Conservation (phyloP, 257 asterid species). For the Galeopsis tetrahit region DNA sequence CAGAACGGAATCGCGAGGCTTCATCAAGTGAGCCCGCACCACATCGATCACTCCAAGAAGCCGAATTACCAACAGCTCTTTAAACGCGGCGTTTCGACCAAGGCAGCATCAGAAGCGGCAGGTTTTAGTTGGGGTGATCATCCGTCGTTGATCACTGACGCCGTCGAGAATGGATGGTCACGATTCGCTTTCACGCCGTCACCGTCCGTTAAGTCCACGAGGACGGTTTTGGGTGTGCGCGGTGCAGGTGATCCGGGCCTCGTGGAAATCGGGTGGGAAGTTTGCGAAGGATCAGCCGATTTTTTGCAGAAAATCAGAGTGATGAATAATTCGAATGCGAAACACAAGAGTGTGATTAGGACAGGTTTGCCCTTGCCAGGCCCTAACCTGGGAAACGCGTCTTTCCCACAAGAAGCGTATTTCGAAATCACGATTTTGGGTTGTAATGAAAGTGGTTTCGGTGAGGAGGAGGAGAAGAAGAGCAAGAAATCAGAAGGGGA, state of each 20-base stretch:
- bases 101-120: slow-evolving; percentile 7
- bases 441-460: slow-evolving; percentile 14
- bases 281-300: slow-evolving; percentile 82
- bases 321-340: slow-evolving; percentile 42
- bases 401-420: slow-evolving; percentile 92
- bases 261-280: slow-evolving; percentile 78
- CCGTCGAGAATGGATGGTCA: slow-evolving; percentile 95
- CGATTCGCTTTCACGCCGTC: slow-evolving; percentile 66
- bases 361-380: slow-evolving; percentile 86
- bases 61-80: slow-evolving; percentile 44
- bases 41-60: slow-evolving; percentile 41
- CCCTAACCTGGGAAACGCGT: slow-evolving; percentile 67
- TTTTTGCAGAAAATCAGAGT: slow-evolving; percentile 78
- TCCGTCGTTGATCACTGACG: slow-evolving; percentile 80
- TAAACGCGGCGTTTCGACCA: slow-evolving; percentile 47
- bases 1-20: slow-evolving; percentile 62
- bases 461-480: slow-evolving; percentile 27
- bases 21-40: slow-evolving; percentile 68
- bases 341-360: slow-evolving; percentile 36
- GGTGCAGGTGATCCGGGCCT: slow-evolving; percentile 41
- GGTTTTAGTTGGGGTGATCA: slow-evolving; percentile 78
- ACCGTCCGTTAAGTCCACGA: slow-evolving; percentile 53
- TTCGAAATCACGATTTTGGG: slow-evolving; percentile 72
- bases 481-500: slow-evolving; percentile 62
- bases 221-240: slow-evolving; percentile 55